Conservation (phyloP, 2,329 filamentous ascomycete species). For the Fusarium cyanostomum region DNA sequence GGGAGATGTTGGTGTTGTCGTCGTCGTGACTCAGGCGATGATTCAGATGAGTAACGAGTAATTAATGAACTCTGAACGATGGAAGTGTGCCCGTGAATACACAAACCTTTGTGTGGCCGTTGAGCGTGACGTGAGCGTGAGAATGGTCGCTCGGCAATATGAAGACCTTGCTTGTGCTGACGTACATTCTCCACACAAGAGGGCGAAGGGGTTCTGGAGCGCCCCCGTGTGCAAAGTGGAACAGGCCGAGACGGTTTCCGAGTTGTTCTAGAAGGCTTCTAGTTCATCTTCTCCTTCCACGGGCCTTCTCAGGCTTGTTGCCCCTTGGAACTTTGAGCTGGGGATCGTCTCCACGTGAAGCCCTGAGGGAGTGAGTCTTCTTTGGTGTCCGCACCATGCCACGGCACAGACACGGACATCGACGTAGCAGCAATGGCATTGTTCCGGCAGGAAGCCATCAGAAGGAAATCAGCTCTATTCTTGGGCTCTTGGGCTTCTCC, state of each 20-base stretch:
- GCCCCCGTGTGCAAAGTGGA: conserved; percentile 15
- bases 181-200: conserved; percentile 17
- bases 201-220: background rate
- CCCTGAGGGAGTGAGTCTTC: conserved; percentile 16
- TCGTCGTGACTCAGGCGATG: conserved; percentile 27
- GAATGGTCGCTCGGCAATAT: conserved; percentile 17
- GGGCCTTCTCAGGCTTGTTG: conserved; percentile 14
- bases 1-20: conserved; percentile 12
- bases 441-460: background rate
- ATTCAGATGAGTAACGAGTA: conserved; percentile 12
- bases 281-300: conserved; percentile 14
- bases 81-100: background rate
- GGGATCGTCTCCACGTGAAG: conserved; percentile 8
- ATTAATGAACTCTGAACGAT: conserved; percentile 10
- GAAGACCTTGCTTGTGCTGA: conserved; percentile 13
- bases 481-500: conserved; percentile 16
- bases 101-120: conserved; percentile 8
- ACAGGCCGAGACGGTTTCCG: conserved; percentile 21
- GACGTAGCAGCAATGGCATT: background rate
- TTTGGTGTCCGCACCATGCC: conserved; percentile 28
- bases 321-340: conserved; percentile 7
- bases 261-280: conserved; percentile 42
- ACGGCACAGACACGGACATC: conserved; percentile 27
- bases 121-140: conserved; percentile 11
- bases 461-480: conserved; percentile 18